Percentiles rank a stretch among this genome's conserved stretches.
Conservation (phyloP, 352 stramenopile species). For the Pythium angustatum region DNA sequence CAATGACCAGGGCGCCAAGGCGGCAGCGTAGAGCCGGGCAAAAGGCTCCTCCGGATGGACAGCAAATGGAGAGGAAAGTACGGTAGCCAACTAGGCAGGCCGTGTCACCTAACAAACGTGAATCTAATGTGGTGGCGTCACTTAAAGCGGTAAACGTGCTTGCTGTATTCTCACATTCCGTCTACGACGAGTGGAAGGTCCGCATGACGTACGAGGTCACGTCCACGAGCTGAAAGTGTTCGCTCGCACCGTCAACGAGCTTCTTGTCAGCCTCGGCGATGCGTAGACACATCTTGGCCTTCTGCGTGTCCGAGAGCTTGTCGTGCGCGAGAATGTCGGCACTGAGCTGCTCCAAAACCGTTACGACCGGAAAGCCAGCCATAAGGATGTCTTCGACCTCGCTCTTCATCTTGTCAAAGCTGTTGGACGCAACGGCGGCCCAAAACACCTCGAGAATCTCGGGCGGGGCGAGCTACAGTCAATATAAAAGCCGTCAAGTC, state of each 20-base stretch:
- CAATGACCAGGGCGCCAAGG: slow-evolving; percentile 59
- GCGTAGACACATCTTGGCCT: slow-evolving; percentile 92
- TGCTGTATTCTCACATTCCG: too few species aligned
- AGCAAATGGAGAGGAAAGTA: slow-evolving; percentile 10
- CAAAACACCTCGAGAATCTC: slow-evolving; percentile 83
- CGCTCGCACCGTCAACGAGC: slow-evolving; percentile 95
- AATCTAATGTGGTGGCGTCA: neutral
- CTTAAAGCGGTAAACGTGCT: neutral
- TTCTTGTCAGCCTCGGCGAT: slow-evolving; percentile 96
- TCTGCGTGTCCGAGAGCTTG: slow-evolving; percentile 88
- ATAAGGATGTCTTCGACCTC: slow-evolving; percentile 92
- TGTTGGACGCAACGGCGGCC: slow-evolving; percentile 71
- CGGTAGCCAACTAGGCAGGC: too few species aligned
- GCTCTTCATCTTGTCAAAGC: slow-evolving; percentile 89
- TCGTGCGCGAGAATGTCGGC: slow-evolving; percentile 74
- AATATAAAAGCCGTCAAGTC: neutral
- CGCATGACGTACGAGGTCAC: slow-evolving; percentile 89
- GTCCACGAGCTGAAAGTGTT: slow-evolving; percentile 96
- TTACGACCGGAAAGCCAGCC: slow-evolving; percentile 92
- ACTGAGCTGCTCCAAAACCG: slow-evolving; percentile 89
- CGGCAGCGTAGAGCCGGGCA: slow-evolving; percentile 28
- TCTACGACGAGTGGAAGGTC: slow-evolving; percentile 51
- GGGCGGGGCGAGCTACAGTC: slow-evolving; percentile 64
- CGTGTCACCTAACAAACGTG: too few species aligned
- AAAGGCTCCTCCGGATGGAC: too few species aligned